Base-by-base conservation (phyloP, 805 yeast species). In the Pichia manshurica region DNA sequence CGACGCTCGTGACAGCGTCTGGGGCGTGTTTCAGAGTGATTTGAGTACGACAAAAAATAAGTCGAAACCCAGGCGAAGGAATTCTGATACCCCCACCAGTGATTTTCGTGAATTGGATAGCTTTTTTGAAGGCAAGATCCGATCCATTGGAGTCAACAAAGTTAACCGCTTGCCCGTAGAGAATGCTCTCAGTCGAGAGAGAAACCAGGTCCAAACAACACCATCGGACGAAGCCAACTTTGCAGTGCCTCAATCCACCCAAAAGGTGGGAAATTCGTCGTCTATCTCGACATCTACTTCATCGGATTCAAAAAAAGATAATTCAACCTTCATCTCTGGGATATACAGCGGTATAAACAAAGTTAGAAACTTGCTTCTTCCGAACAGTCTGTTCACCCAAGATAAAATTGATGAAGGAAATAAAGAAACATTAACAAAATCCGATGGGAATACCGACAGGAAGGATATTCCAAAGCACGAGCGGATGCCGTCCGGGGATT, bases 121-220 rank as follows among this genome's bases (percentile, higher is more conserved):
- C 3, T 46, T 36, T 36, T 57, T 55, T 38, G 52, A 45, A 10
- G 53, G 49, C n/a, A 20, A 35, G 9, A 56, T 57, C 16, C 32
- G 61, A 25, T 44, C 46, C 2, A 50, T 57, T 16, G 39, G 28
- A 16, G 37, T 55, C 16, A 25, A 49, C 9, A 25, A 36, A 39
- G 49, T 46, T 3, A 28, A 51, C 12, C 41, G 45, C 46, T 29
- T 57, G 23, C 52, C 50, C 3, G 49, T 42, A 9, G 58, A 53
- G 38, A 47, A 47, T 20, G 45, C 39, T 3, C 36, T 47, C 19
- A 25, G 33, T 15, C 42, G 23, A 32, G 23, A 32, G 13, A 16
- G 3, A 5, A 5, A 1, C 13, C 5, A n/a, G 16, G 35, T 15
- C 25, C 31, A 41, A 35, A 19, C 8, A 29, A 20, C 8, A 19